Evolutionary conservation across 768 basidiomycete genomes (phyloP), one percentile per base, ranked within the genome.

Genomic region (Mycena chlorophos): DNA sequence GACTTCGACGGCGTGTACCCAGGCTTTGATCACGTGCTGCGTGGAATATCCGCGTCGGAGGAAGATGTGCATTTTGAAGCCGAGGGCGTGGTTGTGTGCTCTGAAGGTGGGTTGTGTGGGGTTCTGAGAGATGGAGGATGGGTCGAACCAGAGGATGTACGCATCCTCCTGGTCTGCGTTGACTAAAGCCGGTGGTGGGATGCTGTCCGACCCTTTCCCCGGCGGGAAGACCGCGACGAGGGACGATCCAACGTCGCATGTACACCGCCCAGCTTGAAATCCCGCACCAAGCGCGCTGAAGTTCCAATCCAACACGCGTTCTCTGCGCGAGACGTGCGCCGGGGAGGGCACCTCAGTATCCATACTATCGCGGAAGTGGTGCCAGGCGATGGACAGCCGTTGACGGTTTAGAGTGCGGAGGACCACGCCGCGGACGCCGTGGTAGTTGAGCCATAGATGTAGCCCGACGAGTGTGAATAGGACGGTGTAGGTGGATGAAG

Each of bases 371-470:
- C 73, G 62, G 63, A 75, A 84, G 1, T 61, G 50, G 5, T 69
- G 62, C 85, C 85, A 88, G 8, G 77, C 75, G 37, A 86, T 73
- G 23, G 68, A 71, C 0, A 81, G 69, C 2, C 87, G 78, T 66
- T 87, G 85, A 25, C 79, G 76, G 57, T 87, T 88, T 23, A 87
- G 72, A 1, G 83, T 73, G 26, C 80, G 79, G 29, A 88, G 69
- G 8, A 75, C 75, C 20, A 89, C 74, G 0, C 79, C 80, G 10
- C 80, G 78, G 14, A 89, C 83, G 13, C 80, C 87, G 16, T 79
- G 56, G 60, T 84, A 86, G 62, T 89, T 88, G 42, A 82, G 72
- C 16, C 68, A 51, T 6, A 88, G 73, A 61, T 89, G 87, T 0
- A 78, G 72, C 2, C 68, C 71, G 23, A 87, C 72, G 19, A 88